Conservation (phyloP, 306 rosid genomes). For the Mimosa pudica region DNA sequence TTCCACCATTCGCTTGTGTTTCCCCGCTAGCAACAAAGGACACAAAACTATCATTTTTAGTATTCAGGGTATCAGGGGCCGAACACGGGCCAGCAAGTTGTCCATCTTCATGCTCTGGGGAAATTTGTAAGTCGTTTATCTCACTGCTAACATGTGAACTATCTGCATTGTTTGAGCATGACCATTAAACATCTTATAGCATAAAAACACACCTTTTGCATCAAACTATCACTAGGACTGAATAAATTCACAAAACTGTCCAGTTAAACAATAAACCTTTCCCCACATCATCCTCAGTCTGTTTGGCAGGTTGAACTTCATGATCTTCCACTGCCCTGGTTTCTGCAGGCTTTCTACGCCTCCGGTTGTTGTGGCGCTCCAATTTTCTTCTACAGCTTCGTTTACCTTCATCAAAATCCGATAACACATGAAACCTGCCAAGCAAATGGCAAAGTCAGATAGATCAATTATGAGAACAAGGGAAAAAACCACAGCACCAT, state of each 20-base stretch:
- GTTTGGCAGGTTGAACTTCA: constrained; percentile 55
- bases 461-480: not conserved
- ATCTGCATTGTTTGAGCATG: constrained; percentile 49
- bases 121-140: constrained; percentile 48
- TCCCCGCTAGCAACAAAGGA: constrained; percentile 59
- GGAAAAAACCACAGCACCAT: not conserved
- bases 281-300: constrained; percentile 54
- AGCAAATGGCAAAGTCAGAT: constrained; percentile 24
- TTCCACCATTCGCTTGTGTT: constrained; percentile 59
- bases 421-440: constrained; percentile 77
- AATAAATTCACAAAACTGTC: not conserved
- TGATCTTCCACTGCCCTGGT: constrained; percentile 39
- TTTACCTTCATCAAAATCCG: constrained; percentile 96
- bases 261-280: constrained; percentile 51
- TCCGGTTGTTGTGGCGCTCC: constrained; percentile 88
- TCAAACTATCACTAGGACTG: not conserved
- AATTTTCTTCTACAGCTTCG: constrained; percentile 94
- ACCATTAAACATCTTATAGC: constrained; percentile 28
- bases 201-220: constrained; percentile 11
- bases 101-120: constrained; percentile 62
- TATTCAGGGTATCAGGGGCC: constrained; percentile 55
- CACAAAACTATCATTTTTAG: constrained; percentile 42
- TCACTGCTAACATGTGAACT: constrained; percentile 52
- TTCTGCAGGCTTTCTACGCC: constrained; percentile 73
- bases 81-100: constrained; percentile 41